Evolutionary conservation across 495 filamentous ascomycete species (phyloP).

Genomic region (Penicillium tannophilum): DNA sequence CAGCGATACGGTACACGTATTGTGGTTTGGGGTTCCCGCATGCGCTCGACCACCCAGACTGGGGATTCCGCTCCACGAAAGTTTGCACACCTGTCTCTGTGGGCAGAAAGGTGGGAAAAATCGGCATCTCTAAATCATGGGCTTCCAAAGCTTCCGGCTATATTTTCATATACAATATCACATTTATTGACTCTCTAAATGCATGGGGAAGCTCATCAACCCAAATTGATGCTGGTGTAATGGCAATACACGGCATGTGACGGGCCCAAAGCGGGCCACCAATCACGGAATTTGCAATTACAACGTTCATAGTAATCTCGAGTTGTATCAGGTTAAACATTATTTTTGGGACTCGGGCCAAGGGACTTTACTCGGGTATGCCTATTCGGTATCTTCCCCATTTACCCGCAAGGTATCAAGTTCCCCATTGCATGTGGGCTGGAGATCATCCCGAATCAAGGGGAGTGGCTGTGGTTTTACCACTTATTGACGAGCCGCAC

Average conservation of each 20-base stretch:
- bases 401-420: slow-evolving; percentile 1
- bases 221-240: slow-evolving; percentile 12
- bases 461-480: neutral
- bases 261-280: slow-evolving; percentile 22
- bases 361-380: slow-evolving; percentile 18
- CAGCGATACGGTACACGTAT: slow-evolving; percentile 41
- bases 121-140: slow-evolving; percentile 13
- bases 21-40: slow-evolving; percentile 30
- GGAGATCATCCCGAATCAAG: neutral
- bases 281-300: slow-evolving; percentile 32
- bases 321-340: neutral
- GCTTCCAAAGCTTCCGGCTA: neutral
- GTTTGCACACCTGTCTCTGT: neutral
- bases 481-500: neutral
- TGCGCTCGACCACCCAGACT: slow-evolving; percentile 14
- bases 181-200: neutral
- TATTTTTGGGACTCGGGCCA: slow-evolving; percentile 17
- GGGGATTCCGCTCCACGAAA: neutral
- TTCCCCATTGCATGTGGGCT: slow-evolving; percentile 6
- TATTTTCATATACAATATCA: neutral
- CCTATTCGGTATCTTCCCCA: slow-evolving; percentile 15
- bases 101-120: neutral
- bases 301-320: slow-evolving; percentile 4
- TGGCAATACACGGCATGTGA: slow-evolving; percentile 35
- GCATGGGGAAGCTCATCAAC: neutral